Base-by-base conservation (phyloP, 2,329 filamentous ascomycete species). In the Chrysoporthe austroafricana region DNA sequence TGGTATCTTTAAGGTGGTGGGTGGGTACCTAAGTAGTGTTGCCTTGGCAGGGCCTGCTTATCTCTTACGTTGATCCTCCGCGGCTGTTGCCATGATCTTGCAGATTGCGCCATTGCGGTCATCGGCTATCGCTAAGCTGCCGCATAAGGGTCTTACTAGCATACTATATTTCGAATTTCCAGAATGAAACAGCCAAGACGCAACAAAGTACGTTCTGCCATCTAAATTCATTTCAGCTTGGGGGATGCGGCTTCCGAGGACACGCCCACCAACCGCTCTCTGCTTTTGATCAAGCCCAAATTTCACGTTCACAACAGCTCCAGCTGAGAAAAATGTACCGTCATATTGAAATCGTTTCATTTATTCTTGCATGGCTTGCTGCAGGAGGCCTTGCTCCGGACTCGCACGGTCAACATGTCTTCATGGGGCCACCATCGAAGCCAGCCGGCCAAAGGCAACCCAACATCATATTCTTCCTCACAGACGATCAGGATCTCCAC, bases 401-500 rank as follows among this genome's bases (percentile, higher is more conserved):
- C 21, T 21, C 42, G 6, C 13, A 43, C 11, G 50, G n/a, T 44
- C 36, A 63, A 39, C 62, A 63, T 39, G 48, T 57, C 9, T 7
- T 39, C 39, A 9, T 63, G 21, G 62, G 48, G 5, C 62, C 48
- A 1, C 43, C 14, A 5, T 8, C 62, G 21, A 42, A 43, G 14
- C 62, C 46, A n/a, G 34, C 14, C 36, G 44, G 50, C 48, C 11
- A 32, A n/a, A 54, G 44, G 13, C 34, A 36, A 66, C 83, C 84
- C 1, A 90, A 90, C 71, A 85, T 90, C 67, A 78, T 90, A 43
- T 88, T 90, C 71, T 83, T 90, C 69, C 78, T 90, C 52, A 88
- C 87, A 0, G 88, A 91, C 72, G 88, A 90, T 72, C 88, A 90
- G 74, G 88, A 91, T 73, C 75, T 88, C 3, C 84, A 87, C 71